Percentiles rank a stretch among this genome's conserved stretches.
Evolutionary conservation across 345 rosid species (phyloP).

Genomic region (Lenwebbia sp.): DNA sequence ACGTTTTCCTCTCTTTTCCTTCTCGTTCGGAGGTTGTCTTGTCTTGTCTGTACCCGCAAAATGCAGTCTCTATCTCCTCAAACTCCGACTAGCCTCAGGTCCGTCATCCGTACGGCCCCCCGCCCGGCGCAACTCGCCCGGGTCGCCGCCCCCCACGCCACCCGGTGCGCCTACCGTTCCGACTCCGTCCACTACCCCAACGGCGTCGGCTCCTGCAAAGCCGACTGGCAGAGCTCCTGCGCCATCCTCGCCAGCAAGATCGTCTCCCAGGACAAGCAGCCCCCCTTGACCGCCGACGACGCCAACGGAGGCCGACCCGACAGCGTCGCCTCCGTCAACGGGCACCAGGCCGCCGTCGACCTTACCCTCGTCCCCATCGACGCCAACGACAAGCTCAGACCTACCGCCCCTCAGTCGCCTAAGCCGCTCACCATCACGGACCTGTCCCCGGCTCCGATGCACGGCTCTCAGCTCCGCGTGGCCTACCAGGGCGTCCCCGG

Average conservation of each 20-base stretch:
- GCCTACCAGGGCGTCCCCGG: slow-evolving; percentile 99
- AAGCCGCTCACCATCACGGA: slow-evolving; percentile 67
- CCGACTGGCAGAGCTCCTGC: slow-evolving; percentile 85
- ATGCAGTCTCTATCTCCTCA: slow-evolving; percentile 38
- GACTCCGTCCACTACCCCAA: slow-evolving; percentile 34
- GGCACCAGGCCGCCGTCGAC: slow-evolving; percentile 39
- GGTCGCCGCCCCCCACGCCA: not conserved
- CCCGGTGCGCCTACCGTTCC: slow-evolving; percentile 34
- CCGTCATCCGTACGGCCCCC: not conserved
- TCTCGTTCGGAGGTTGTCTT: not conserved
- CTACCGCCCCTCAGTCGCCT: slow-evolving; percentile 7
- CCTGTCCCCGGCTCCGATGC: slow-evolving; percentile 83
- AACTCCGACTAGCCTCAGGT: slow-evolving; percentile 7
- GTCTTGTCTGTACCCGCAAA: too few species aligned
- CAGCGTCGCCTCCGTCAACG: slow-evolving; percentile 47
- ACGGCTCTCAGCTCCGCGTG: slow-evolving; percentile 80
- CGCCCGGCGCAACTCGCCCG: not conserved
- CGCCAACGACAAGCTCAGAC: slow-evolving; percentile 6
- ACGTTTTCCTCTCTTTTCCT: not conserved
- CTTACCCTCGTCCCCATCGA: slow-evolving; percentile 50
- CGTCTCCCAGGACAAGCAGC: slow-evolving; percentile 24
- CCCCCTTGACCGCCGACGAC: slow-evolving; percentile 4
- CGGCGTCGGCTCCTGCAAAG: slow-evolving; percentile 29
- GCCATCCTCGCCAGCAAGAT: slow-evolving; percentile 68
- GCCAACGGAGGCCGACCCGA: slow-evolving; percentile 12